These are phyloP conservation scores for Pharus latifolius DNA, from an alignment of 176 grass and related monocot genomes.

Conservation along the genomic window DNA sequence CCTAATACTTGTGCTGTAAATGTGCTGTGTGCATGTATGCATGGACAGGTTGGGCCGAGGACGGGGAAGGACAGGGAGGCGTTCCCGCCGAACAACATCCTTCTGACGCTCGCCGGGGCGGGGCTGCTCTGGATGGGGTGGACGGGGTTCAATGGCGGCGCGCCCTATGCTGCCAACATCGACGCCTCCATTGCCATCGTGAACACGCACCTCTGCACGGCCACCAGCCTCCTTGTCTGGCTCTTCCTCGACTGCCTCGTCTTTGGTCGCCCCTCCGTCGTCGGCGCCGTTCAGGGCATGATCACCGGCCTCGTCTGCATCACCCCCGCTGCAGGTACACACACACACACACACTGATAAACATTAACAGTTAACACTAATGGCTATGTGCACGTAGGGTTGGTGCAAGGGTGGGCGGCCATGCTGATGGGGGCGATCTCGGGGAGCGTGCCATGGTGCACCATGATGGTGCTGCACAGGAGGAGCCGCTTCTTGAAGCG, in stretches of 20 bases:
- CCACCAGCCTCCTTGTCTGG: conserved; percentile 65
- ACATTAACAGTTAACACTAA: too few species aligned
- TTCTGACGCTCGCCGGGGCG: conserved; percentile 51
- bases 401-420: conserved; percentile 76
- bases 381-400: neutral
- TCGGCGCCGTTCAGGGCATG: conserved; percentile 92
- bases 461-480: conserved; percentile 86
- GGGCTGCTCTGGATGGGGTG: conserved; percentile 80
- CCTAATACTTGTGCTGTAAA: too few species aligned
- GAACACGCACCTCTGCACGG: conserved; percentile 83
- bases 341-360: too few species aligned
- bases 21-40: too few species aligned
- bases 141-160: conserved; percentile 84
- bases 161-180: conserved; percentile 48
- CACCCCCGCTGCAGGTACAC: conserved; percentile 53
- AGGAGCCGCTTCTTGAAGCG: conserved; percentile 30
- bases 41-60: conserved; percentile 43
- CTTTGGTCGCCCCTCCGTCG: conserved; percentile 49
- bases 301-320: conserved; percentile 92
- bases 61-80: conserved; percentile 60
- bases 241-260: conserved; percentile 46
- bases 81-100: conserved; percentile 78
- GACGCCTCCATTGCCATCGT: conserved; percentile 54
- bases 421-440: conserved; percentile 55
- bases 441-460: conserved; percentile 70